These are phyloP conservation scores for Hypoxylon cercidicola DNA, from an alignment of 495 filamentous ascomycete species.

Conservation along the genomic window DNA sequence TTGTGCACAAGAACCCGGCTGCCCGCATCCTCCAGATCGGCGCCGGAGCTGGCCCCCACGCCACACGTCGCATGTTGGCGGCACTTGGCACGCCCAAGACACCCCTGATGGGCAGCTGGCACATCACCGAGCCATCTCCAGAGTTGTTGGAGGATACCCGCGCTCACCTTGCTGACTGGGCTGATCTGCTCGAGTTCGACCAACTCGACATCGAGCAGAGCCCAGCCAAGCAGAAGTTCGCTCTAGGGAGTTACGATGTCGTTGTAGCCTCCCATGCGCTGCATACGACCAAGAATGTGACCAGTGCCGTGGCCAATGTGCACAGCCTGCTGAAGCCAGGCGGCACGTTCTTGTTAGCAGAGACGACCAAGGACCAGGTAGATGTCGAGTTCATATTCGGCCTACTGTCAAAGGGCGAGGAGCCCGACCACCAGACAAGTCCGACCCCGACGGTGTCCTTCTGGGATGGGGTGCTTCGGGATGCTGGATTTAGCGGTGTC, in stretches of 20 bases:
- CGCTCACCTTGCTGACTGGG: conserved; percentile 53
- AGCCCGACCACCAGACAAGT: conserved; percentile 53
- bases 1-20: conserved; percentile 53
- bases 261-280: conserved; percentile 55
- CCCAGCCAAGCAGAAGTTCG: conserved; percentile 54
- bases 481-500: conserved; percentile 11
- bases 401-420: conserved; percentile 49
- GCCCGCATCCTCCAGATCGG: conserved; percentile 61
- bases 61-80: neutral
- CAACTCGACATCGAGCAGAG: conserved; percentile 40
- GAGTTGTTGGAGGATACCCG: conserved; percentile 54
- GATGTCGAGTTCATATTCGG: conserved; percentile 48
- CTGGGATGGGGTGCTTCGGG: conserved; percentile 16
- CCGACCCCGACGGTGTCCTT: conserved; percentile 38
- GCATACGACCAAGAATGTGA: conserved; percentile 44
- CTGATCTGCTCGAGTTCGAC: conserved; percentile 46
- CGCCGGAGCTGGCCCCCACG: neutral
- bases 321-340: conserved; percentile 44
- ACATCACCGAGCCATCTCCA: conserved; percentile 59
- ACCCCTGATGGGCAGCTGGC: conserved; percentile 40
- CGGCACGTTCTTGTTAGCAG: conserved; percentile 41
- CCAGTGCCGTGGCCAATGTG: conserved; percentile 37
- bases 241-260: conserved; percentile 52
- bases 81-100: neutral
- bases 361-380: conserved; percentile 45